Evolutionary conservation across 164 flowering plant species (phyloP), one percentile per base, ranked within the genome.

Genomic region (Cinnamomum micranthum): DNA sequence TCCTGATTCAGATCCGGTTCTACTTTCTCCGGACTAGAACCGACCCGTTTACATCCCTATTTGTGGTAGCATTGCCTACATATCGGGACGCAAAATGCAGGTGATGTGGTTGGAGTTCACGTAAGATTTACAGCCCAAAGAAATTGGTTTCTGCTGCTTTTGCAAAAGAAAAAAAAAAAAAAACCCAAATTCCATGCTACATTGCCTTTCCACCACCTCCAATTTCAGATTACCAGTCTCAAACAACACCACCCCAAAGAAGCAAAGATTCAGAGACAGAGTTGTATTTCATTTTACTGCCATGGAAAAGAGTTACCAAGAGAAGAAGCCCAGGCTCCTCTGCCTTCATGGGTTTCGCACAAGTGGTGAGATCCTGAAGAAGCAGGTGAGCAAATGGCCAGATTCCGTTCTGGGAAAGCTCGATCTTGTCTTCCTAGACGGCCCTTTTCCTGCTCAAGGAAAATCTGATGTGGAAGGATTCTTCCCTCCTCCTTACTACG

Each of bases 281-380:
- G n/a, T 23, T 1, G 68, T 28, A 71, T 41, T 41, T 9, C 9
- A 41, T 7, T 41, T 41, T 41, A 41, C 47, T 41, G 11, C 11
- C 47, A 9, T 41, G 47, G 47, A 31, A 31, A 4, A 31, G 5
- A 31, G 35, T 31, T 31, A 31, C 35, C 74, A 74, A 74, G 64
- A 76, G 74, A 80, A 73, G 70, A 87, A 86, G 59, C 91, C 89
- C 1, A 86, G 91, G 50, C 66, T 93, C 62, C 81, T 93, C 2
- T 90, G 95, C 77, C 93, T 93, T 9, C 97, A 90, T 73, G 97
- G 98, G 0, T 93, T 89, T 77, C 74, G 98, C 70, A 91, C 95
- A 1, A 93, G 90, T 55, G 98, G 76, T 1, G 84, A 84, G 47
- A 90, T 93, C 47, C 62, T 90, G 67, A 85, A 79, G 74, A 86